These are phyloP conservation scores for Venturia effusa DNA, from an alignment of 2,329 filamentous ascomycete genomes.

Conservation along the genomic window DNA sequence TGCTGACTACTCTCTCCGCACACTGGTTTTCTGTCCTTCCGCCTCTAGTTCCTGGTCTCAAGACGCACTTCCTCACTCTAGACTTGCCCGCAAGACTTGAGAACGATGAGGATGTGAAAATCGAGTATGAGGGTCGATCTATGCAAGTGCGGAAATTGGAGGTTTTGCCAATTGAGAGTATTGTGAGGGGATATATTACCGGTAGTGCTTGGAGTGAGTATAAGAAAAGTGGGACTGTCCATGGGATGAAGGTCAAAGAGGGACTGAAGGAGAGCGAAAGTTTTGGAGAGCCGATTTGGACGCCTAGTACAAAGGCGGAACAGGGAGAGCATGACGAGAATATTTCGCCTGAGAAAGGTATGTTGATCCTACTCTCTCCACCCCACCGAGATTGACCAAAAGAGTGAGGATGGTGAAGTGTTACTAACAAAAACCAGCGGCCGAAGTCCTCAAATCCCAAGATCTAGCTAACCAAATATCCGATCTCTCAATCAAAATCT, in stretches of 20 bases:
- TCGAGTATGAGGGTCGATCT: conserved; percentile 50
- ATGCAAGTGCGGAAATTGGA: conserved; percentile 69
- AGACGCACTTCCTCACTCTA: conserved; percentile 53
- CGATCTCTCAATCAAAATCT: conserved; percentile 52
- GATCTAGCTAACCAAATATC: conserved; percentile 55
- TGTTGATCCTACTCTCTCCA: conserved; percentile 14
- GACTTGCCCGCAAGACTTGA: conserved; percentile 42
- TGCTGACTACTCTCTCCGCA: conserved; percentile 56
- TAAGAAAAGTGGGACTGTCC: conserved; percentile 61
- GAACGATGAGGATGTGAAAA: conserved; percentile 16
- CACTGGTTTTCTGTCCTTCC: conserved; percentile 58
- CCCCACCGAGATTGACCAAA: not conserved
- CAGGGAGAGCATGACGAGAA: conserved; percentile 74
- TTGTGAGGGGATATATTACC: conserved; percentile 84
- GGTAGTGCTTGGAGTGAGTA: conserved; percentile 79
- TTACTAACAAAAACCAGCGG: conserved; percentile 26
- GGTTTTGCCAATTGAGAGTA: conserved; percentile 70
- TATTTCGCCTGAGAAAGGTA: conserved; percentile 60
- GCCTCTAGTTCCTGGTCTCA: conserved; percentile 44
- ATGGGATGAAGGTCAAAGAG: conserved; percentile 58
- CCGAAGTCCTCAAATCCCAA: conserved; percentile 49
- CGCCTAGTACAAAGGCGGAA: conserved; percentile 78
- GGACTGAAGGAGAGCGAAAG: conserved; percentile 62
- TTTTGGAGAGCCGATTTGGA: conserved; percentile 61
- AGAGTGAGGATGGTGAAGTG: not conserved